Conservation (phyloP, 176 grass and related monocot species). For the Melocanna baccifera region DNA sequence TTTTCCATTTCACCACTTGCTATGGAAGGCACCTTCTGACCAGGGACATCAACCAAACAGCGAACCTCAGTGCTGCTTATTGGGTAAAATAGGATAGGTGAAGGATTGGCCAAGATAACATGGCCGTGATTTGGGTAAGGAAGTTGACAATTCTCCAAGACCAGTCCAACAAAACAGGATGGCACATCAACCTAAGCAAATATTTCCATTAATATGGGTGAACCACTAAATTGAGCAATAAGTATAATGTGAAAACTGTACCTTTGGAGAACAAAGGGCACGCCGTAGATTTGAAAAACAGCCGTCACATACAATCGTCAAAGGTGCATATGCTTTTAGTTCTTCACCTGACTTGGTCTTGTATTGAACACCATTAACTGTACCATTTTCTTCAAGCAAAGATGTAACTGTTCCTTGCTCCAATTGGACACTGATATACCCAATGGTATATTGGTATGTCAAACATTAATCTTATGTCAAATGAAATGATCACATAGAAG, state of each 20-base stretch:
- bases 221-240: background rate
- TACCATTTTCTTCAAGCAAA: constrained; percentile 88
- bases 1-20: constrained; percentile 88
- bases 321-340: constrained; percentile 67
- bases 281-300: constrained; percentile 95
- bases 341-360: constrained; percentile 88
- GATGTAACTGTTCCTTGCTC: constrained; percentile 95
- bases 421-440: constrained; percentile 65
- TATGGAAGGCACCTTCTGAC: constrained; percentile 96
- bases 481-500: background rate
- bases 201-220: constrained; percentile 8
- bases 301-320: constrained; percentile 96
- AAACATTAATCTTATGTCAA: constrained; percentile 17
- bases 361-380: constrained; percentile 81
- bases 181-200: constrained; percentile 86
- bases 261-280: constrained; percentile 83
- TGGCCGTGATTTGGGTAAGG: constrained; percentile 87
- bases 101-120: constrained; percentile 98
- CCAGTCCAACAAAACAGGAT: constrained; percentile 91
- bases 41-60: constrained; percentile 93
- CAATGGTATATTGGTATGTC: background rate
- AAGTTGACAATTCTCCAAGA: constrained; percentile 91
- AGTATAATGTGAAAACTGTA: constrained; percentile 30
- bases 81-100: constrained; percentile 91
- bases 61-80: constrained; percentile 96